Percentiles rank a stretch among this genome's conserved stretches.
Conservation (phyloP, 495 filamentous ascomycete genomes). For the Lentithecium fluviatile region DNA sequence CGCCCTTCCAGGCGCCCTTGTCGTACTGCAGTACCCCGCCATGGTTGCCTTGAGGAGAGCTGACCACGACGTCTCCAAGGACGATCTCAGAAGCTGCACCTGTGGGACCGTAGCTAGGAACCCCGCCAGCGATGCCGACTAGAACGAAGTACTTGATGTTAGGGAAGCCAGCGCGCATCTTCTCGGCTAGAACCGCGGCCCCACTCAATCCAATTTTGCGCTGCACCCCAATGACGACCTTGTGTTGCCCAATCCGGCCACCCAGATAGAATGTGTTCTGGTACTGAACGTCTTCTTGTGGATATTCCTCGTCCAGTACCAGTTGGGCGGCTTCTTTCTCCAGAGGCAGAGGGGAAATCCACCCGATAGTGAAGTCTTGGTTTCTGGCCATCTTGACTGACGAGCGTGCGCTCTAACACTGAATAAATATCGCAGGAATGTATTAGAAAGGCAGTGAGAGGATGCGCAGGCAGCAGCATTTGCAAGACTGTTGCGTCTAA, state of each 20-base stretch:
- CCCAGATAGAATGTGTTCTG: conserved; percentile 15
- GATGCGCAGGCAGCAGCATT: no score
- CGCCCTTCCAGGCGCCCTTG: conserved; percentile 14
- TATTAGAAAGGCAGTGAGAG: no score
- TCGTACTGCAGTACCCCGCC: conserved; percentile 18
- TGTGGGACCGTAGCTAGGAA: conserved; percentile 9
- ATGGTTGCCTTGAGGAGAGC: conserved; percentile 16
- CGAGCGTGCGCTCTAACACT: no score
- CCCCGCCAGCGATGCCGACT: conserved; percentile 16
- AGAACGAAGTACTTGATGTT: conserved; percentile 15
- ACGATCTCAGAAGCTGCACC: conserved; percentile 17
- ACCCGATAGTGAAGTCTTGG: conserved; percentile 10
- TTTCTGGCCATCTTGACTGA: conserved; percentile 11
- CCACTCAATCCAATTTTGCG: background rate
- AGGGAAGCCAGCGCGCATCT: conserved; percentile 16
- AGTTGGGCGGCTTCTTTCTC: conserved; percentile 12
- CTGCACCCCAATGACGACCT: conserved; percentile 21
- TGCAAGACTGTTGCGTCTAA: no score
- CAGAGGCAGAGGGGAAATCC: conserved; percentile 14
- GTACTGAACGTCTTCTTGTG: conserved; percentile 15
- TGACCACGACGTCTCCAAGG: conserved; percentile 16
- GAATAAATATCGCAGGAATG: no score
- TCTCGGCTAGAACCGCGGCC: conserved; percentile 17
- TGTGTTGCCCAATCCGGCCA: conserved; percentile 14
- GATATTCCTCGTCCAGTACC: conserved; percentile 12